Evolutionary conservation across 2,329 filamentous ascomycete species (phyloP), one percentile per base, ranked within the genome.

Genomic region (Hypoxylon sp.): DNA sequence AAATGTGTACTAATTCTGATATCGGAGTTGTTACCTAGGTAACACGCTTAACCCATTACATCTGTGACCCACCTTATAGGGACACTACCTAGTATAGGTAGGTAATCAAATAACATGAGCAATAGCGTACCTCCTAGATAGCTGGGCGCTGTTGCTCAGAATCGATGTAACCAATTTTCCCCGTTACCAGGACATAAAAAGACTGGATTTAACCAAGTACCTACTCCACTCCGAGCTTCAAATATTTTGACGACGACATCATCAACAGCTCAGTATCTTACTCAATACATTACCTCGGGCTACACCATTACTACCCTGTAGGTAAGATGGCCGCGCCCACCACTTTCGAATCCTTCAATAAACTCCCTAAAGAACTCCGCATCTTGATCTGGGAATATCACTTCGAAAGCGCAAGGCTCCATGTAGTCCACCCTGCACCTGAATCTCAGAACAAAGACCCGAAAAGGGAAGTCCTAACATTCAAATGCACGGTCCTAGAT

Each of bases 331-430:
- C 57, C 5, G 25, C 60, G 3, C 25, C 51, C 13, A 21, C 2
- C 36, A 61, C 60, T 2, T 72, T 72, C 50, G 25, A 45, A 10
- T 59, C 17, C 25, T 72, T 72, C 30, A 65, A 65, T 25, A 14
- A 52, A 13, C 68, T 72, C 14, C 70, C 70, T 3, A 64, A 66
- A 21, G 70, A 72, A 41, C 70, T 72, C 17, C 70, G 70, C 48
- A 36, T 70, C 32, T 14, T 68, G n/a, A 67, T 72, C 13, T 72
- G 70, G 70, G 67, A 72, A 34, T 70, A 61, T 17, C 56, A 72
- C 60, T 72, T 73, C 36, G 53, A 64, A 25, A 52, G 63, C 48
- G 50, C 63, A 13, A 69, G 69, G 9, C 55, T 73, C 7, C 69
- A 63, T 38, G 69, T 73, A 19, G 56, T 73, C 10, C 67, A 70